Conservation (phyloP, 495 filamentous ascomycete species). For the Podospora comata region DNA sequence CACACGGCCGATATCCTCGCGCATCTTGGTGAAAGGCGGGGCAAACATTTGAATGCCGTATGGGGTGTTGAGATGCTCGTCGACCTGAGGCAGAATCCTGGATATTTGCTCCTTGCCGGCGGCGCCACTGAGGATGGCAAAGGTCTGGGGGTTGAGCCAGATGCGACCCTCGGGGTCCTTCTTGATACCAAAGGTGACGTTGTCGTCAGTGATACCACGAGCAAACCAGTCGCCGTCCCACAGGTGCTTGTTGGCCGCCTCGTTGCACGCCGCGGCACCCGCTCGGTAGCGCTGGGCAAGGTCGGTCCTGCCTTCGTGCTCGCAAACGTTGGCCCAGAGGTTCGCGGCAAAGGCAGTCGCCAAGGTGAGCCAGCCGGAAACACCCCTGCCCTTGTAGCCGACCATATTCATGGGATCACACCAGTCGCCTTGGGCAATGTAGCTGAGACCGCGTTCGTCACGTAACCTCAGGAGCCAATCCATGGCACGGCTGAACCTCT, state of each 20-base stretch:
- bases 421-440: constrained; percentile 57
- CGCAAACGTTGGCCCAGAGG: constrained; percentile 51
- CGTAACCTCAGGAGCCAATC: constrained; percentile 50
- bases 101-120: constrained; percentile 42
- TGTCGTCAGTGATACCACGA: constrained; percentile 55
- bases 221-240: constrained; percentile 57
- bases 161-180: constrained; percentile 52
- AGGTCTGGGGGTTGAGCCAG: constrained; percentile 57
- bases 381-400: constrained; percentile 53
- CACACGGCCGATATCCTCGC: constrained; percentile 57
- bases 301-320: constrained; percentile 40
- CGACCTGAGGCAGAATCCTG: constrained; percentile 48
- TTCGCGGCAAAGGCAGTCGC: constrained; percentile 51
- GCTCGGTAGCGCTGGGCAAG: constrained; percentile 43
- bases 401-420: constrained; percentile 62
- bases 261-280: constrained; percentile 48
- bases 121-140: constrained; percentile 52
- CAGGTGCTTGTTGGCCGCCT: constrained; percentile 49
- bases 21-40: constrained; percentile 52
- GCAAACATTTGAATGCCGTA: constrained; percentile 55
- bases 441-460: constrained; percentile 53
- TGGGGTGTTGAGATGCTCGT: constrained; percentile 50
- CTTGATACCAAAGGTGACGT: constrained; percentile 50
- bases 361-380: constrained; percentile 56
- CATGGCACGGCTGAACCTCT: constrained; percentile 53